Conservation (phyloP, 1,284 basidiomycete species). For the Ustilago loliicola region DNA sequence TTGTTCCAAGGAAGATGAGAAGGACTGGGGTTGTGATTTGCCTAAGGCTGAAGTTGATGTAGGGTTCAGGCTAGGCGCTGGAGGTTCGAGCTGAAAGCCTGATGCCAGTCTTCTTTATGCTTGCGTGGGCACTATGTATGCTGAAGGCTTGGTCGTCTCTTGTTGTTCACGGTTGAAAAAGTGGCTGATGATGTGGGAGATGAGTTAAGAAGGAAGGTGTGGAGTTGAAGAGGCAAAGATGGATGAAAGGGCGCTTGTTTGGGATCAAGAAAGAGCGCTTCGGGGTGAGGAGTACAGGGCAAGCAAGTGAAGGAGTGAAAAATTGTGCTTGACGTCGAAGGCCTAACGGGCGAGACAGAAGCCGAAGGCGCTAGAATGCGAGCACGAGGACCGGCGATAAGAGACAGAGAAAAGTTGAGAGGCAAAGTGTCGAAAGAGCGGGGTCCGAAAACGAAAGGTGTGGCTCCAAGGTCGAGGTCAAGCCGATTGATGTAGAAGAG, state of each 20-base stretch:
- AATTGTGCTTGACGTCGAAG: neutral
- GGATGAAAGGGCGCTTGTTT: conserved; percentile 16
- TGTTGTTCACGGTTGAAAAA: neutral
- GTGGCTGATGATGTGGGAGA: neutral
- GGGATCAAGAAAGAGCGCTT: conserved; percentile 1
- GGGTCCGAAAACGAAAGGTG: neutral
- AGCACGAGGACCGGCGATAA: neutral
- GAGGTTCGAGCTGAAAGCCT: neutral
- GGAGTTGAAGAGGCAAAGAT: conserved; percentile 5
- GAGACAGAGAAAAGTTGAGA: neutral
- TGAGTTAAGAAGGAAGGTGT: neutral
- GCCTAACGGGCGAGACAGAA: neutral
- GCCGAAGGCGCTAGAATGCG: neutral
- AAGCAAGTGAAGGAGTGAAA: neutral
- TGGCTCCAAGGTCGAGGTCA: neutral
- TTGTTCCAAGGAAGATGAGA: neutral
- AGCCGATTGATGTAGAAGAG: neutral
- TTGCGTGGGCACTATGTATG: neutral
- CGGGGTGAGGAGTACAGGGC: neutral
- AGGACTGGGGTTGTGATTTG: neutral
- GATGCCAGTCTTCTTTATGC: neutral
- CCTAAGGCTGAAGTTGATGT: neutral
- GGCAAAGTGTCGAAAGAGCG: neutral
- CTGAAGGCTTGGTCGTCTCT: neutral
- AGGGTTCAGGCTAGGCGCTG: neutral